phyloP scores from a whole-genome alignment of 2,329 filamentous ascomycete genomes.

The Colletotrichum musae region DNA sequence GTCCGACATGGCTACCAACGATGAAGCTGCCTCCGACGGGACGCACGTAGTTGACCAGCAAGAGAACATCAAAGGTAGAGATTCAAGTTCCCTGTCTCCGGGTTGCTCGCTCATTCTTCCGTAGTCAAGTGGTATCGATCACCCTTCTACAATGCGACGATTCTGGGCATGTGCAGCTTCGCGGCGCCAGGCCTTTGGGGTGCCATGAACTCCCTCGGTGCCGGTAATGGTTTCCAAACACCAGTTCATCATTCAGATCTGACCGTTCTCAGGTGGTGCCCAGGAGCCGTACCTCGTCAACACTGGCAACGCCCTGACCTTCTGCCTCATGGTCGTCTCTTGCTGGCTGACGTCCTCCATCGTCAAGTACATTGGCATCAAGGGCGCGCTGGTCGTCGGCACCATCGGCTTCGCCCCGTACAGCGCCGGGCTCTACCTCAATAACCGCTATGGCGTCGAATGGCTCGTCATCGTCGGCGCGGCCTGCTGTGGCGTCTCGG shows the following conservation, averaged over 20 bases:
- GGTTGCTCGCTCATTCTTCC: background rate
- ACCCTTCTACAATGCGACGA: constrained; percentile 48
- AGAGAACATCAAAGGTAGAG: background rate
- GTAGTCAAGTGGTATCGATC: constrained; percentile 46
- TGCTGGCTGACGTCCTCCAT: constrained; percentile 57
- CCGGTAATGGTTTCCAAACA: constrained; percentile 31
- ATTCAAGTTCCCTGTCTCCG: background rate
- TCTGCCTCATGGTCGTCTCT: constrained; percentile 65
- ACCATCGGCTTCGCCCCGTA: constrained; percentile 61
- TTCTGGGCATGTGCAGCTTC: constrained; percentile 48
- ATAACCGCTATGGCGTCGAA: constrained; percentile 59
- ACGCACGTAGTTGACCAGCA: background rate
- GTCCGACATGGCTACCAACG: constrained; percentile 12
- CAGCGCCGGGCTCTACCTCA: constrained; percentile 59
- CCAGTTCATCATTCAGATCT: constrained; percentile 16
- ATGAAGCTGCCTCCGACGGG: background rate
- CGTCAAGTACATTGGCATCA: constrained; percentile 54
- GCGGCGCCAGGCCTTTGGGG: constrained; percentile 48
- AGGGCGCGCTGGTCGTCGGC: constrained; percentile 57
- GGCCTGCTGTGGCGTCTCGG: constrained; percentile 57
- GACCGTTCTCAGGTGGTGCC: constrained; percentile 68
- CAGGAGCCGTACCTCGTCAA: constrained; percentile 78
- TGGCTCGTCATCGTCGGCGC: constrained; percentile 62
- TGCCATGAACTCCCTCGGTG: constrained; percentile 47
- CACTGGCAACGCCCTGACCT: constrained; percentile 78